Evolutionary conservation across 805 yeast species (phyloP), one percentile per base, ranked within the genome.

Genomic region (Blastobotrys parvus): DNA sequence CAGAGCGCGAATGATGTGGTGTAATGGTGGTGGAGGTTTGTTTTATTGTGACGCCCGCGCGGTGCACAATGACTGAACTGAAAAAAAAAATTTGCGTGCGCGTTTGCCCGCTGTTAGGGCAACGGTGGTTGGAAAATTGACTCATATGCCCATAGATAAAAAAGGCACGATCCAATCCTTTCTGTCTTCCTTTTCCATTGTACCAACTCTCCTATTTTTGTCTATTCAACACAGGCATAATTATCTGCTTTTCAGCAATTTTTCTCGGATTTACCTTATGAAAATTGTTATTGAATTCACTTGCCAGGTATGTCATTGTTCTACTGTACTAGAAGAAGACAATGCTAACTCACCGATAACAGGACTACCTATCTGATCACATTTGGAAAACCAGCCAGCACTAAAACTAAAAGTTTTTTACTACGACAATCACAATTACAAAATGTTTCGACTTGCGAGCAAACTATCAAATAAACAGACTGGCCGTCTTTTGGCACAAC

Each of bases 311-410:
- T 38, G 48, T 45, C n/a, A 11, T 6, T 23, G 25, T n/a, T n/a
- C n/a, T n/a, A n/a, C n/a, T n/a, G n/a, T n/a, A n/a, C n/a, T n/a
- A n/a, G n/a, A n/a, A n/a, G n/a, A n/a, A n/a, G n/a, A n/a, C n/a
- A n/a, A n/a, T n/a, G n/a, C n/a, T n/a, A n/a, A n/a, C n/a, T n/a
- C n/a, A 16, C 18, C 7, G 32, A 22, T 45, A 44, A 34, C 36
- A 50, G 46, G 58, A 54, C 52, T 54, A 54, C 36, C 39, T 54
- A 17, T 51, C 58, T 39, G 58, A 71, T 60, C 75, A 71, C 62
- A 65, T 72, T 60, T 72, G 77, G 77, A 72, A 71, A 57, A 69
- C 73, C 51, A 64, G 59, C 59, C 64, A 67, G 57, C 62, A 61
- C 51, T 69, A 58, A 59, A 23, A 7, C 5, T 27, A 23, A 21